Conservation (phyloP, 2,329 filamentous ascomycete species). For the Penicillium sp. region DNA sequence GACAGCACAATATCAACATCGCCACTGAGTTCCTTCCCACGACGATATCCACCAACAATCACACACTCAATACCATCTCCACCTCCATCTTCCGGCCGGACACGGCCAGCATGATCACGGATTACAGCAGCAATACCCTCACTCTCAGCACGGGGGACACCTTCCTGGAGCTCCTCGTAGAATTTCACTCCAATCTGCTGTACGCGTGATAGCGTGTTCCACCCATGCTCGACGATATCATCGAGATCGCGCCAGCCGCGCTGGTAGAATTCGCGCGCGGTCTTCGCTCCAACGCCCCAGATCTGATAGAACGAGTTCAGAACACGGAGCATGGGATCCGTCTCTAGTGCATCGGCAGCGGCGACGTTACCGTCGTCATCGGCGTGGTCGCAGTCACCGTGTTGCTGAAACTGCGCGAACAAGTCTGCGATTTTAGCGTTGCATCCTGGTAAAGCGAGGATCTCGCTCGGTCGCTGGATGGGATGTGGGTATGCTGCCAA, state of each 20-base stretch:
- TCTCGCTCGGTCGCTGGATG: slow-evolving; percentile 48
- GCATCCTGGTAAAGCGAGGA: slow-evolving; percentile 69
- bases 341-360: slow-evolving; percentile 64
- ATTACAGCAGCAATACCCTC: slow-evolving; percentile 66
- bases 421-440: slow-evolving; percentile 75
- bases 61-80: slow-evolving; percentile 55
- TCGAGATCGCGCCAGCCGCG: slow-evolving; percentile 80
- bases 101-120: slow-evolving; percentile 63
- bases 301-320: slow-evolving; percentile 76
- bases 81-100: slow-evolving; percentile 53
- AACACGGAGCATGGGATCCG: slow-evolving; percentile 63
- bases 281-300: slow-evolving; percentile 86
- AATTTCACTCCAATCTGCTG: slow-evolving; percentile 95
- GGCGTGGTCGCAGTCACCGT: slow-evolving; percentile 19
- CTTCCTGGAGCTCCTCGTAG: slow-evolving; percentile 77
- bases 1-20: slow-evolving; percentile 86
- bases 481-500: slow-evolving; percentile 75
- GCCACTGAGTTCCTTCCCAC: slow-evolving; percentile 70
- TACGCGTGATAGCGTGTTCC: slow-evolving; percentile 70
- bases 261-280: slow-evolving; percentile 72
- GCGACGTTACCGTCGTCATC: slow-evolving; percentile 56
- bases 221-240: slow-evolving; percentile 80
- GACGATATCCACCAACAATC: slow-evolving; percentile 77
- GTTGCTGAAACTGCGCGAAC: slow-evolving; percentile 70
- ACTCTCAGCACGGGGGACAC: slow-evolving; percentile 72